Base-by-base conservation (phyloP, 805 yeast species). In the Cyberlindnera maclurae region DNA sequence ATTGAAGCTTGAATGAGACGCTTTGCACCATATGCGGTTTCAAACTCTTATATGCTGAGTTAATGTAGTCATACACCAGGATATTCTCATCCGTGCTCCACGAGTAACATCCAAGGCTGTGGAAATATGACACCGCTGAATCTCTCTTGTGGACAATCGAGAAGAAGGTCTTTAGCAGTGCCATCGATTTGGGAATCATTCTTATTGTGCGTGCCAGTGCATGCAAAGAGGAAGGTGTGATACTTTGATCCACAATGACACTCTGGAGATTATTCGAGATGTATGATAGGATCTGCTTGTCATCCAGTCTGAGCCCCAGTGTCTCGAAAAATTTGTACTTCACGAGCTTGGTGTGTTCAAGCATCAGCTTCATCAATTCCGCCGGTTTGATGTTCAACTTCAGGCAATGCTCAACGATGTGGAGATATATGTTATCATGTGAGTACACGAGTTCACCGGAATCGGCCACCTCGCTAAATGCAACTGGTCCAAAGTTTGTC, bases 181-280 rank as follows among this genome's bases (percentile, higher is more conserved):
- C n/a, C 4, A 12, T 12, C 1, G 39, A 37, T 31, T 45, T 49
- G 16, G 46, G 45, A n/a, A 45, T 8, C 3, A 29, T 13, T 5
- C 15, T 10, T 9, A 49, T 40, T 2, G 42, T 36, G 13, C 34
- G 35, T 9, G 47, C 37, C 24, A 49, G 37, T 12, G 51, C 42
- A 11, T 24, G 12, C 4, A 44, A 31, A 5, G 42, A 47, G 8
- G 35, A 26, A 1, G 16, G 16, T 3, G 39, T 11, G 16, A 45
- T 11, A 2, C 30, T 30, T 17, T 34, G 31, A 15, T 44, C 46
- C 26, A 53, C 42, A 27, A 53, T 44, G 26, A 43, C 43, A 2
- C 55, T 49, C 31, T 50, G 55, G n/a, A 53, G 16, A 29, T 50
- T 50, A 37, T 53, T 51, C 5, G 45, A 36, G 30, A 53, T 43